Evolutionary conservation across 2,329 filamentous ascomycete species (phyloP), one percentile per base, ranked within the genome.

Genomic region (Pseudophaeomoniella oleicola): DNA sequence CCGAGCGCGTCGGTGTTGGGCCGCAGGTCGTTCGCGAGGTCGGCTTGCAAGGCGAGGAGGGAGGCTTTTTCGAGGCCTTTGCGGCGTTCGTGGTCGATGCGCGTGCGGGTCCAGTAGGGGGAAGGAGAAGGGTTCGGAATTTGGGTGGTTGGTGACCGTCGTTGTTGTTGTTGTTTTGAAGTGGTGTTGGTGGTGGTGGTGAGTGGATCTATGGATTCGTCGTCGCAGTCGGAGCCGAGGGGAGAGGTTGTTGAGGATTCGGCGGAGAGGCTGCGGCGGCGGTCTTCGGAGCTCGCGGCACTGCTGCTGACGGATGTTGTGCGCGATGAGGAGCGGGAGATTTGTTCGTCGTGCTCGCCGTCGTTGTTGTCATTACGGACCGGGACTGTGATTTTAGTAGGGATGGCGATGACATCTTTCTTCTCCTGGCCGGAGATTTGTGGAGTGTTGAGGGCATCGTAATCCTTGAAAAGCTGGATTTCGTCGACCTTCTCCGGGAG

Each of bases 11-110:
- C 50, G 31, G 49, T 48, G 17, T 50, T 47, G 14, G 40, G 37
- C 15, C 45, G 45, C 37, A 57, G 54, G 39, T 56, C 53, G 12
- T 47, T 44, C 31, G 56, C 50, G 5, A 57, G 43, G 2, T 42
- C 49, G 13, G 50, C 47, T 43, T 57, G 55, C 30, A 45, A 43
- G 4, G 41, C 46, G 2, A 57, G 48, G 10, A 44, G 37, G 5
- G 43, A 44, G 5, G 57, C 58, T 18, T 53, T 51, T 39, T 51
- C 44, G 36, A 59, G 42, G 1, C 58, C 59, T 14, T 50, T 47
- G 38, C 40, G 48, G 9, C 59, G 47, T 44, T 57, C 50, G 32
- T 43, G 42, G 43, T 60, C 57, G 13, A 60, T 43, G n/a, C 46
- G 42, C 16, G 49, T 45, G 41, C 50, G 50, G 4, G 49, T 52